Percentiles rank a stretch among this genome's conserved stretches.
These are phyloP conservation scores for Candida tropicalis DNA, from an alignment of 1,139 yeast species.

Conservation along the genomic window DNA sequence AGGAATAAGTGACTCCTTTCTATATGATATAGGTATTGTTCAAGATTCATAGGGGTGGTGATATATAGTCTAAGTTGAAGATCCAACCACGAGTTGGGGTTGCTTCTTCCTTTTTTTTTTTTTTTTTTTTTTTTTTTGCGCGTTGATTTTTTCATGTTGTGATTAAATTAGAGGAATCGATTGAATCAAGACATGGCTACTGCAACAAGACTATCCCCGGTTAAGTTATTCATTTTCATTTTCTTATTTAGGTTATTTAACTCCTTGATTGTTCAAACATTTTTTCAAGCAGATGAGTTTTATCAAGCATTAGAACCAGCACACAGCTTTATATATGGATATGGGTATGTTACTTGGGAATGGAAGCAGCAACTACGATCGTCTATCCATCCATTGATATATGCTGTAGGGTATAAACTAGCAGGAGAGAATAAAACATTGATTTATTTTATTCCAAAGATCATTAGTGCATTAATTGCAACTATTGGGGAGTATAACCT, in stretches of 20 bases:
- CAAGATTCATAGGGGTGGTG: slow-evolving; percentile 1
- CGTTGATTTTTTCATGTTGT: background rate
- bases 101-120: background rate
- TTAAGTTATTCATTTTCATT: slow-evolving; percentile 12
- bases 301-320: slow-evolving; percentile 96
- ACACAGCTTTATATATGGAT: slow-evolving; percentile 69
- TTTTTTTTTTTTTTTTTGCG: background rate
- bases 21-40: slow-evolving; percentile 13
- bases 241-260: slow-evolving; percentile 45
- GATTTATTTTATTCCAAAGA: slow-evolving; percentile 53
- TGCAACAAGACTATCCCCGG: slow-evolving; percentile 4
- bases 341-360: slow-evolving; percentile 93
- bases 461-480: slow-evolving; percentile 71
- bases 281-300: slow-evolving; percentile 95
- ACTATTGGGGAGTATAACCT: slow-evolving; percentile 69
- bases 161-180: too few species aligned
- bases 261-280: slow-evolving; percentile 66
- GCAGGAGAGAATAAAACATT: slow-evolving; percentile 17
- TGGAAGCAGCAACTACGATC: slow-evolving; percentile 80
- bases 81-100: too few species aligned
- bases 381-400: slow-evolving; percentile 76
- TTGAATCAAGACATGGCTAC: slow-evolving; percentile 3
- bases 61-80: too few species aligned
- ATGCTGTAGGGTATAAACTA: slow-evolving; percentile 45
- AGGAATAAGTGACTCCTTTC: slow-evolving; percentile 20